These are phyloP conservation scores for Euphrasia confusa DNA, from an alignment of 257 asterid genomes.

Conservation along the genomic window DNA sequence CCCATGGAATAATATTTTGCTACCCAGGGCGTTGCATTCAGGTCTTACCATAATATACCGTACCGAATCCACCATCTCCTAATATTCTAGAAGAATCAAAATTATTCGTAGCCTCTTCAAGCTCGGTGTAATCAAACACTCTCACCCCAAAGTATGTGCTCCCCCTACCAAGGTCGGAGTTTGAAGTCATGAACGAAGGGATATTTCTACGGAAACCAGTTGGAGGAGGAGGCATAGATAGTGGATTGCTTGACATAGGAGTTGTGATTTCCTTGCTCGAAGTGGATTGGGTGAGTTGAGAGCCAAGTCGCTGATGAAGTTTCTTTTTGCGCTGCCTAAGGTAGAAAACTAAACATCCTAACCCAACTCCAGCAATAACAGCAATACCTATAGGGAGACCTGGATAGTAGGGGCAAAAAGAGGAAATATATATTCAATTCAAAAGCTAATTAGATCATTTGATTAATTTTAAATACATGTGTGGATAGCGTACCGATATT, in stretches of 20 bases:
- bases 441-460: conserved; percentile 6
- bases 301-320: conserved; percentile 31
- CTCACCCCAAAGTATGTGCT: conserved; percentile 69
- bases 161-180: conserved; percentile 40
- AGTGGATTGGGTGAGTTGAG: conserved; percentile 24
- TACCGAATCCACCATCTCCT: conserved; percentile 92
- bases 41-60: conserved; percentile 71
- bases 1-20: not conserved
- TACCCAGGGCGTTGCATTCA: not conserved
- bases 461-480: not conserved
- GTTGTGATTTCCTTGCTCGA: conserved; percentile 37
- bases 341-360: conserved; percentile 56
- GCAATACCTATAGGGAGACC: conserved; percentile 57
- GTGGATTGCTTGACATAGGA: conserved; percentile 34
- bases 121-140: conserved; percentile 61
- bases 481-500: conserved; percentile 31
- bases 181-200: conserved; percentile 65
- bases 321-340: conserved; percentile 39
- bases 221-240: conserved; percentile 29
- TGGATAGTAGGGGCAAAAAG: conserved; percentile 28
- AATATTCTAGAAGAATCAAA: conserved; percentile 60
- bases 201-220: conserved; percentile 45
- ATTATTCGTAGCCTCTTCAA: conserved; percentile 76
- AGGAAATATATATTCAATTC: conserved; percentile 4
- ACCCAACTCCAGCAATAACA: conserved; percentile 50